phyloP scores from a whole-genome alignment of 176 grass and related monocot genomes.

The Aechmea fasciata region DNA sequence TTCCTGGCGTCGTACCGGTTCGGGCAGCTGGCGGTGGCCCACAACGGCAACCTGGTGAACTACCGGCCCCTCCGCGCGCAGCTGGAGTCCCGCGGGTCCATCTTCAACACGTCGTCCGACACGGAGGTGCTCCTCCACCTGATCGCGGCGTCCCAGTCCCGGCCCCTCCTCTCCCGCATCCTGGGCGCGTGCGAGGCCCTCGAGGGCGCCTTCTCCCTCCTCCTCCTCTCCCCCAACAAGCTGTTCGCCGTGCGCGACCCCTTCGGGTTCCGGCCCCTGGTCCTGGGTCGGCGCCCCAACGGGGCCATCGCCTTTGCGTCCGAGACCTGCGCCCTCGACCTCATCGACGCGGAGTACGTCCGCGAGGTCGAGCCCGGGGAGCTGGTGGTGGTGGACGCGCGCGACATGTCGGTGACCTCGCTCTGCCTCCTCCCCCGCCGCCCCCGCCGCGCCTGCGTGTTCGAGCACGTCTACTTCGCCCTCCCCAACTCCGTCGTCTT shows the following conservation, averaged over 20 bases:
- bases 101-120: conserved; percentile 88
- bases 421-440: conserved; percentile 58
- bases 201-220: conserved; percentile 70
- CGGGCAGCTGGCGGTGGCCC: conserved; percentile 66
- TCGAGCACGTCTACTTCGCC: conserved; percentile 94
- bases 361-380: conserved; percentile 82
- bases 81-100: conserved; percentile 73
- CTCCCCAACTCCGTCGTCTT: conserved; percentile 79
- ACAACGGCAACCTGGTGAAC: conserved; percentile 90
- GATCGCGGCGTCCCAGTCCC: conserved; percentile 67
- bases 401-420: conserved; percentile 55
- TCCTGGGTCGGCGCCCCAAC: conserved; percentile 71
- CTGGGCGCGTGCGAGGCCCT: conserved; percentile 65
- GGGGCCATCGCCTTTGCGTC: conserved; percentile 78
- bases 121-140: conserved; percentile 97
- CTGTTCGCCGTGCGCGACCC: conserved; percentile 80
- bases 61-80: conserved; percentile 44
- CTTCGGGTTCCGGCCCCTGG: conserved; percentile 78
- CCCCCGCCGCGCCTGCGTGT: conserved; percentile 74
- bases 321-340: conserved; percentile 87
- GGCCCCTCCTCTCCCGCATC: conserved; percentile 70
- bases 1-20: conserved; percentile 83
- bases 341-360: conserved; percentile 65
- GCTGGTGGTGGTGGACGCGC: conserved; percentile 62
- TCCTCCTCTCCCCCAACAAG: conserved; percentile 74